Evolutionary conservation across 148 eudicot species (phyloP).

Genomic region (Chenopodium album): DNA sequence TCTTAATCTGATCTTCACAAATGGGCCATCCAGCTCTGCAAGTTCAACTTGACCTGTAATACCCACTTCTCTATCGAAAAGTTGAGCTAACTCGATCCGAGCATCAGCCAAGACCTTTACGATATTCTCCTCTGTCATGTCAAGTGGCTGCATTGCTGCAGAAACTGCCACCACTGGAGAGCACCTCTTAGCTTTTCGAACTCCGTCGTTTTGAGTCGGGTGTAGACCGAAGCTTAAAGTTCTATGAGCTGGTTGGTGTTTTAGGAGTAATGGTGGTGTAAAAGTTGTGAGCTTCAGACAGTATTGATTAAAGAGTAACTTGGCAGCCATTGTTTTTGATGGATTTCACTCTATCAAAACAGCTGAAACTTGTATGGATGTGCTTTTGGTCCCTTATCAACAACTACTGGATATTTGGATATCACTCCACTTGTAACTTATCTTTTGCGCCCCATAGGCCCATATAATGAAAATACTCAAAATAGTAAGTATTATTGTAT

Average conservation of each 20-base stretch:
- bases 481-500: too few species aligned
- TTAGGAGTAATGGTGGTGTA: conserved; percentile 1
- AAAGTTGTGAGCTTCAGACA: conserved; percentile 8
- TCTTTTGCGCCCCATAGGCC: conserved; percentile 1
- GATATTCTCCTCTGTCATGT: conserved; percentile 84
- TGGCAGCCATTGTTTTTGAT: conserved; percentile 22
- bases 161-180: conserved; percentile 28
- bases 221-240: neutral
- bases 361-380: conserved; percentile 4
- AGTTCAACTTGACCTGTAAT: conserved; percentile 86
- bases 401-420: neutral
- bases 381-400: conserved; percentile 20
- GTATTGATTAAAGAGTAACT: conserved; percentile 14
- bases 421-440: conserved; percentile 18
- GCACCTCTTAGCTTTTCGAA: conserved; percentile 4
- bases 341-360: neutral
- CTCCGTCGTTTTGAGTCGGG: neutral
- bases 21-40: conserved; percentile 89
- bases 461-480: too few species aligned
- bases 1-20: conserved; percentile 72
- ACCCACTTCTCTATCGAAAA: conserved; percentile 77
- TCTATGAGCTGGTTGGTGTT: neutral
- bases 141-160: conserved; percentile 58
- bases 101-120: conserved; percentile 67
- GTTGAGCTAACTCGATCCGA: conserved; percentile 61